These are phyloP conservation scores for Venturia asperata DNA, from an alignment of 2,329 filamentous ascomycete genomes.

Conservation along the genomic window DNA sequence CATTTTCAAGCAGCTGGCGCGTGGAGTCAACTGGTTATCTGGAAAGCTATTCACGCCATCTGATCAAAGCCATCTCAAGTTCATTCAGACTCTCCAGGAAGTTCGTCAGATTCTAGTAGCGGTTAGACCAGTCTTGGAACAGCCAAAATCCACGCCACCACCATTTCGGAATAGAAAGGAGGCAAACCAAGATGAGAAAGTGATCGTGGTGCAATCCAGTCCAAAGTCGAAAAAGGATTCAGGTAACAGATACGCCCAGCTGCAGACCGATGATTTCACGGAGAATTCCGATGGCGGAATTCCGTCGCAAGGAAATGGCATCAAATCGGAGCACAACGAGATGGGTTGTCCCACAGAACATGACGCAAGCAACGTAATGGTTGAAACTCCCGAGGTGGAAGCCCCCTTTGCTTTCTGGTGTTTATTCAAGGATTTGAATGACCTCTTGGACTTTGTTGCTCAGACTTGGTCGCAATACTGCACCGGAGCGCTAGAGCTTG, in stretches of 20 bases:
- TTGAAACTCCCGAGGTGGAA: not conserved
- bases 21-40: too few species aligned
- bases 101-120: not conserved
- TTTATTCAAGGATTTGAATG: slow-evolving; percentile 29
- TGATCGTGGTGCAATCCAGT: not conserved
- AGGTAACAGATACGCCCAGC: not conserved
- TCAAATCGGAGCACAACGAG: not conserved
- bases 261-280: not conserved
- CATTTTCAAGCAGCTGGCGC: not conserved
- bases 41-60: too few species aligned
- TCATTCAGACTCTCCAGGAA: not conserved
- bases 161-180: not conserved
- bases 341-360: not conserved
- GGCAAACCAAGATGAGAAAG: not conserved
- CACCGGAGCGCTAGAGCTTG: slow-evolving; percentile 28
- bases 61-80: not conserved
- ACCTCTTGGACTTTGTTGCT: slow-evolving; percentile 27
- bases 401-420: slow-evolving; percentile 17
- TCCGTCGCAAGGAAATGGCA: not conserved
- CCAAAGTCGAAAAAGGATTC: not conserved
- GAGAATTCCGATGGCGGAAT: not conserved
- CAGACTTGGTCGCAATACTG: slow-evolving; percentile 30
- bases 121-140: not conserved
- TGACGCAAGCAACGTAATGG: not conserved
- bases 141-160: not conserved